A percentile compares a stretch with the other conserved stretches of the same genome.
These are phyloP conservation scores for Hypoxylon sp. DNA, from an alignment of 2,329 filamentous ascomycete species.

Conservation along the genomic window DNA sequence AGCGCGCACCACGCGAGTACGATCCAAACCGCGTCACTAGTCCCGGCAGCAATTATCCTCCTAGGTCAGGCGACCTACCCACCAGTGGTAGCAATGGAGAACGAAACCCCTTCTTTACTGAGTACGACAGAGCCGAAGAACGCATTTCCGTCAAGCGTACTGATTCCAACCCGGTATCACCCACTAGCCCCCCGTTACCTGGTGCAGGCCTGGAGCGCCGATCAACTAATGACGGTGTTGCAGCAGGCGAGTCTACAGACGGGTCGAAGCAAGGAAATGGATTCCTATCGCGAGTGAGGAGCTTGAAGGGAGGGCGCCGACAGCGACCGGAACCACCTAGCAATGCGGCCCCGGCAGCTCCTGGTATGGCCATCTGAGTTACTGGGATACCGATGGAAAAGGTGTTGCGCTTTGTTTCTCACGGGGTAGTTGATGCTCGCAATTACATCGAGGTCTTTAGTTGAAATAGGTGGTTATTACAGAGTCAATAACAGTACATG, in stretches of 20 bases:
- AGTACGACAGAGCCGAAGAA: conserved; percentile 75
- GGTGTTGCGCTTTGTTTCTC: conserved; percentile 34
- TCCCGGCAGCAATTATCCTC: conserved; percentile 64
- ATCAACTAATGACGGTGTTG: conserved; percentile 70
- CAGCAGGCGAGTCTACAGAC: conserved; percentile 59
- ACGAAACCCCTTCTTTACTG: conserved; percentile 85
- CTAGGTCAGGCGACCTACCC: conserved; percentile 59
- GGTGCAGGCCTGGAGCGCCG: conserved; percentile 72
- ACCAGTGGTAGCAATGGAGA: conserved; percentile 61
- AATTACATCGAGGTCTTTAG: conserved; percentile 15
- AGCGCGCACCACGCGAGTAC: conserved; percentile 75
- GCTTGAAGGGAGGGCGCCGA: conserved; percentile 79
- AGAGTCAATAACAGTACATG: conserved; percentile 14
- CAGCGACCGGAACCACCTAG: conserved; percentile 57
- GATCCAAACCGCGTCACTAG: conserved; percentile 72
- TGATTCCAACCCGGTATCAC: conserved; percentile 55
- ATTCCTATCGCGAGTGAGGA: conserved; percentile 85
- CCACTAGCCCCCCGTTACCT: conserved; percentile 67
- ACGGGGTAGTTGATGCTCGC: conserved; percentile 23
- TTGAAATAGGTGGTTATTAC: conserved; percentile 17
- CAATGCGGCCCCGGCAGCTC: conserved; percentile 40
- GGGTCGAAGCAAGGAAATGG: conserved; percentile 67
- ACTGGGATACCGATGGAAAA: not conserved
- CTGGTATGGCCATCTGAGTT: conserved; percentile 46
- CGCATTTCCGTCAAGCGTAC: conserved; percentile 62